Base-by-base conservation (phyloP, 495 filamentous ascomycete species). In the Parathielavia hyrcaniae region DNA sequence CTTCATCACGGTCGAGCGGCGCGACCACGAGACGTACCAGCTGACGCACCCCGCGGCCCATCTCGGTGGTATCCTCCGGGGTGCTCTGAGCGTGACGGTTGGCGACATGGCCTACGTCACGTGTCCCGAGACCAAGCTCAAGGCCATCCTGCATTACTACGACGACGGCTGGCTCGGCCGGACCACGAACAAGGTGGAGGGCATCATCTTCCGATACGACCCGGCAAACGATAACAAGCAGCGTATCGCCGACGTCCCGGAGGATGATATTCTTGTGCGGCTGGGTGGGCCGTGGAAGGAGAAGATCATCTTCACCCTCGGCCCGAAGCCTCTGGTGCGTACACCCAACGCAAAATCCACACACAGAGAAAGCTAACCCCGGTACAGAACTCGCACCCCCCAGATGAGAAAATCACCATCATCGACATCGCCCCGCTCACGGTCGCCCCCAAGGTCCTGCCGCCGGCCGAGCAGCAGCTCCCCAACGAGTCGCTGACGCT, bases 81-180 rank as follows among this genome's bases (percentile, higher is more conserved):
- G 93, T 55, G 73, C 86, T 17, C 76, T 97, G 26, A 86, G 84
- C 57, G 84, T 98, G 44, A 91, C 85, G 22, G 93, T 98, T 12
- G 83, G 91, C 20, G 93, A 98, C 62, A 79, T 82, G 60, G 92
- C 88, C 64, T 95, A 87, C 67, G 74, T 97, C 45, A 89, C 86
- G 10, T 98, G 93, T 69, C 79, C 83, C 6, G 87, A 89, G 72
- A 96, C 90, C 1, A 87, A 84, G 60, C 83, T 92, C 62, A 97
- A 97, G 69, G 86, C 85, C 5, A 96, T 98, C 53, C 71, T 98
- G 17, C 85, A 91, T 58, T 98, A 98, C 70, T 69, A 90, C 49
- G 92, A 97, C 62, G 95, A 98, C 52, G 89, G 90, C 35, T 98
- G 95, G 92, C 79, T 97, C 10, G 89, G 90, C 44, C 88, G 88